phyloP scores from a whole-genome alignment of 2,329 filamentous ascomycete species.

The Ophiostoma tasmaniense region DNA sequence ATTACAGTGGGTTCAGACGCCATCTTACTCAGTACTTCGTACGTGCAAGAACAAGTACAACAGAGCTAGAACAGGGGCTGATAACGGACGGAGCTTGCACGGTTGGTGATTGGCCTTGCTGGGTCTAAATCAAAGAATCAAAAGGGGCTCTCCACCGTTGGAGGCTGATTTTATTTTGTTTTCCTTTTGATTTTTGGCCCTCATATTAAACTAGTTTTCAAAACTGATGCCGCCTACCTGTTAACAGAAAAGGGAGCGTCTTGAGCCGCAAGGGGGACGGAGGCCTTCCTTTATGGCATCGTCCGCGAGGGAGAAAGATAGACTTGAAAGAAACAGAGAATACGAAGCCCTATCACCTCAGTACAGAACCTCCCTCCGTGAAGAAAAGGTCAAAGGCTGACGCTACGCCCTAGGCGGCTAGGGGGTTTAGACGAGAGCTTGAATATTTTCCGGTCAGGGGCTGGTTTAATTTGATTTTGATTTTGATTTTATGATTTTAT shows the following conservation, averaged over 20 bases:
- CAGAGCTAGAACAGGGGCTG: neutral
- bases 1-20: neutral
- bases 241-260: no score
- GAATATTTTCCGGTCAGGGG: neutral
- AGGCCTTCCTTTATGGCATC: neutral
- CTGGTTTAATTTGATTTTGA: neutral
- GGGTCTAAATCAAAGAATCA: neutral
- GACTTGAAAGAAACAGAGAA: no score
- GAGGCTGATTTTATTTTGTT: neutral
- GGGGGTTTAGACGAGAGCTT: neutral
- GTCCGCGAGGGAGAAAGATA: neutral
- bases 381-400: neutral
- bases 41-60: neutral
- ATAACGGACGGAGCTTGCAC: neutral
- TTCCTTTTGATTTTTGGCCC: neutral
- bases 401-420: conserved; percentile 1
- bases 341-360: no score
- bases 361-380: neutral
- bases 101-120: neutral
- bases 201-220: no score
- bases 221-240: no score
- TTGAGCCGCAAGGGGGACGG: neutral
- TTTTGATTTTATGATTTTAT: no score
- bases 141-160: neutral
- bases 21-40: no score